Evolutionary conservation across 192 early-diverging fungal genomes (phyloP), one percentile per base, ranked within the genome.

Genomic region (Pecoramyces ruminantium): DNA sequence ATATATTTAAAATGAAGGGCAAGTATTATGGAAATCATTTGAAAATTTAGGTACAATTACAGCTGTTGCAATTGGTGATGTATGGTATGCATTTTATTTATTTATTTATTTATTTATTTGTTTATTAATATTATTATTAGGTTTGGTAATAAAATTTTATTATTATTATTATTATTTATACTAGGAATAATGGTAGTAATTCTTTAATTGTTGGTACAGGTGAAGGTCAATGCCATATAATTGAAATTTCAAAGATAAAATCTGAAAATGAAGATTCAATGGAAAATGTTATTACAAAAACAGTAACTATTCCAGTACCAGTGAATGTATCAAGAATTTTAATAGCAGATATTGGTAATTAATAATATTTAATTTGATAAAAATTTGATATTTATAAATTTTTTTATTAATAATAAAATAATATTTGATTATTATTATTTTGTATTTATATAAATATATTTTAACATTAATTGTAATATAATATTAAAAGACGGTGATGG

Each of bases 301-400:
- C 51, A n/a, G 51, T 67, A 67, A 67, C 51, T 21, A 80, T 38
- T 18, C 34, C 79, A 21, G 79, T 77, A 2, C 79, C 79, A 2
- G 42, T 80, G 29, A 80, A 80, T 34, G 79, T 80, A 21, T 80
- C 42, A 29, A 42, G 79, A 29, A 80, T 80, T 42, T 29, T 80
- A 29, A 80, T 80, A 27, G 79, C 79, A n/a, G 79, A 80, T 77
- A 29, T 80, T 21, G 79, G 79, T 80, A 18, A 18, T 28, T 40
- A 0, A 29, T 16, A 12, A 39, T 15, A 5, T 16, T 67, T 29
- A 80, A 29, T 80, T 40, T 4, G 17, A 8, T 51, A 51, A 15
- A n/a, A 34, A 34, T 34, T 34, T 34, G 30, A 34, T 6, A 34
- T 34, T 34, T 34, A 34, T 34, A 34, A 34, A 34, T 34, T 34